Evolutionary conservation across 2,329 filamentous ascomycete species (phyloP).

Genomic region (Chalaropsis thielavioides): DNA sequence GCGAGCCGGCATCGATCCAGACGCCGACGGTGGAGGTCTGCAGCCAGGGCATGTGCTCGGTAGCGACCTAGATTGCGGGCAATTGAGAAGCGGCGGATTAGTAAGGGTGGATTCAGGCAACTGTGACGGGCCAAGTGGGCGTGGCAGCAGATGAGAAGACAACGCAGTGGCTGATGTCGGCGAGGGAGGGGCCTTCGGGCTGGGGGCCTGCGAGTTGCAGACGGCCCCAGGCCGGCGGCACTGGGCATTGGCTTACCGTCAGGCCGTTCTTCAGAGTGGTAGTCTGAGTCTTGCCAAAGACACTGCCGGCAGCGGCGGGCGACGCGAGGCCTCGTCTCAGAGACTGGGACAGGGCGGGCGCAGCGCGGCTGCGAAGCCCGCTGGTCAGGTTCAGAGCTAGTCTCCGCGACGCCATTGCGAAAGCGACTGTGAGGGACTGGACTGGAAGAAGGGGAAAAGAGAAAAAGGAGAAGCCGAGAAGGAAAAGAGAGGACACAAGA

Average conservation of each 20-base stretch:
- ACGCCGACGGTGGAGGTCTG: constrained; percentile 97
- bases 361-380: constrained; percentile 75
- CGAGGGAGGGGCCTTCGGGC: not conserved
- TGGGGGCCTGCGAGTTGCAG: not conserved
- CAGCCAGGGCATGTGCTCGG: constrained; percentile 94
- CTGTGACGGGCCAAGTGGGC: not conserved
- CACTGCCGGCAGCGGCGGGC: constrained; percentile 44
- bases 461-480: constrained; percentile 2
- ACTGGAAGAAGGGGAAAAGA: constrained; percentile 19
- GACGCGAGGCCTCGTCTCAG: constrained; percentile 82
- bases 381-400: constrained; percentile 88
- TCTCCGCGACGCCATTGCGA: constrained; percentile 86
- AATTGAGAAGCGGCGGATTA: constrained; percentile 4
- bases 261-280: constrained; percentile 95
- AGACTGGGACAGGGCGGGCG: constrained; percentile 61
- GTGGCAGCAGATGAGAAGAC: not conserved
- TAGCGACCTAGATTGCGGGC: constrained; percentile 57
- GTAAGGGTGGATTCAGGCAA: not conserved
- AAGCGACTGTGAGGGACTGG: constrained; percentile 28
- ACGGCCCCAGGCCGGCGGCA: not conserved
- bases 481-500: constrained; percentile 6
- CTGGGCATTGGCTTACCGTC: constrained; percentile 48
- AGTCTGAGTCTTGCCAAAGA: constrained; percentile 74
- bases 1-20: constrained; percentile 97
- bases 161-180: too few relatives aligned